A percentile compares a stretch with the other conserved stretches of the same genome.
Conservation (phyloP, 202 grass and related monocot genomes). For the Schoenoplectus tabernaemontani region DNA sequence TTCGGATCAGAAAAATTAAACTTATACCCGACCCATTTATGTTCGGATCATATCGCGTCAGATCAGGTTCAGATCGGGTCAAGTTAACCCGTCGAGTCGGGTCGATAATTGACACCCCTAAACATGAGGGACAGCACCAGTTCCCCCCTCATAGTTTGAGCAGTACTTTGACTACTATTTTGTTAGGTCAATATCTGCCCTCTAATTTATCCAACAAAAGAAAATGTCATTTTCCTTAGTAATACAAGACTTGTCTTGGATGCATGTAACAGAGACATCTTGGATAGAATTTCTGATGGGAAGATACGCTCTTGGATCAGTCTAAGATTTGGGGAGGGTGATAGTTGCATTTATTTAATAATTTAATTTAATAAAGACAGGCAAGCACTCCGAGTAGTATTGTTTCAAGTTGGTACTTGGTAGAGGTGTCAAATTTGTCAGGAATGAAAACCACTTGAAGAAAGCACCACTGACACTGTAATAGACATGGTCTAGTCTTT, state of each 20-base stretch:
- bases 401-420: neutral
- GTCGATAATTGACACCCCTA: too few relatives aligned
- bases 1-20: too few relatives aligned
- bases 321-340: constrained; percentile 7
- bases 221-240: neutral
- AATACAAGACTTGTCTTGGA: neutral
- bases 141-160: too few relatives aligned
- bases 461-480: neutral
- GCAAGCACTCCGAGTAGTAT: neutral
- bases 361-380: neutral
- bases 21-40: too few relatives aligned
- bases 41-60: too few relatives aligned
- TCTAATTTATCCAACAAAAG: neutral
- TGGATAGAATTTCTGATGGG: neutral
- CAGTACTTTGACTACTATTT: neutral
- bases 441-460: neutral
- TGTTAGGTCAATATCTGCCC: neutral
- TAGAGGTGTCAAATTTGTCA: neutral
- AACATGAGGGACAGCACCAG: too few relatives aligned
- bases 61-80: too few relatives aligned
- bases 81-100: too few relatives aligned
- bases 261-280: neutral
- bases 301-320: neutral
- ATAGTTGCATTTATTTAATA: neutral
- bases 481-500: neutral